phyloP scores from a whole-genome alignment of 179 eudicot species.

The Camellia oleifera region DNA sequence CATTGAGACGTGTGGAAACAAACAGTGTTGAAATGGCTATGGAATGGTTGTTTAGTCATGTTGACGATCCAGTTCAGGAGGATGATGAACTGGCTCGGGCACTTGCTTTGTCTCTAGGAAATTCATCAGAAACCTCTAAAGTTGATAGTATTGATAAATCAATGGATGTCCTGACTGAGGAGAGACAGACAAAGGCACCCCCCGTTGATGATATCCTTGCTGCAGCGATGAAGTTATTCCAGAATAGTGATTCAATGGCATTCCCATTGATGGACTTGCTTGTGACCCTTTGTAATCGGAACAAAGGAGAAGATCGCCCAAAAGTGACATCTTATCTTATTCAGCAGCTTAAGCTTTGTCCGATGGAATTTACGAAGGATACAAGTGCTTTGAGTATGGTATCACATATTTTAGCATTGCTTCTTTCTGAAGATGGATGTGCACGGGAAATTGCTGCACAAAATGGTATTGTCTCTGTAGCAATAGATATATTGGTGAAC shows the following conservation, averaged over 20 bases:
- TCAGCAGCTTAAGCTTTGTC: conserved; percentile 73
- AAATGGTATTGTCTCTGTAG: conserved; percentile 58
- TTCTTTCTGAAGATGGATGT: conserved; percentile 80
- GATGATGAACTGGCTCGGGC: conserved; percentile 97
- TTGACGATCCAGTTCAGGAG: conserved; percentile 94
- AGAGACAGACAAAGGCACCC: conserved; percentile 60
- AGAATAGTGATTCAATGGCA: conserved; percentile 73
- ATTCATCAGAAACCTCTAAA: conserved; percentile 79
- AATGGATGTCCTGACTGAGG: conserved; percentile 56
- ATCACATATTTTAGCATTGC: conserved; percentile 83
- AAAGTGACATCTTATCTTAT: conserved; percentile 77
- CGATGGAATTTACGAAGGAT: conserved; percentile 60
- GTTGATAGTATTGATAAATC: conserved; percentile 64
- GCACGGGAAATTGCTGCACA: conserved; percentile 78
- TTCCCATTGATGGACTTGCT: conserved; percentile 87
- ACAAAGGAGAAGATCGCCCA: conserved; percentile 90
- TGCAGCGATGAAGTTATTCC: conserved; percentile 77
- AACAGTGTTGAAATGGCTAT: conserved; percentile 99
- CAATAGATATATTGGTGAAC: conserved; percentile 62
- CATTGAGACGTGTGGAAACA: conserved; percentile 84
- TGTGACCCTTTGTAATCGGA: conserved; percentile 77
- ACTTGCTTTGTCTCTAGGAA: conserved; percentile 90
- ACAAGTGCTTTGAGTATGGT: conserved; percentile 66
- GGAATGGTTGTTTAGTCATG: conserved; percentile 97
- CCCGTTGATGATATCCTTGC: conserved; percentile 92